Conservation (phyloP, 352 stramenopile species). For the Globisporangium megalacanthum region DNA sequence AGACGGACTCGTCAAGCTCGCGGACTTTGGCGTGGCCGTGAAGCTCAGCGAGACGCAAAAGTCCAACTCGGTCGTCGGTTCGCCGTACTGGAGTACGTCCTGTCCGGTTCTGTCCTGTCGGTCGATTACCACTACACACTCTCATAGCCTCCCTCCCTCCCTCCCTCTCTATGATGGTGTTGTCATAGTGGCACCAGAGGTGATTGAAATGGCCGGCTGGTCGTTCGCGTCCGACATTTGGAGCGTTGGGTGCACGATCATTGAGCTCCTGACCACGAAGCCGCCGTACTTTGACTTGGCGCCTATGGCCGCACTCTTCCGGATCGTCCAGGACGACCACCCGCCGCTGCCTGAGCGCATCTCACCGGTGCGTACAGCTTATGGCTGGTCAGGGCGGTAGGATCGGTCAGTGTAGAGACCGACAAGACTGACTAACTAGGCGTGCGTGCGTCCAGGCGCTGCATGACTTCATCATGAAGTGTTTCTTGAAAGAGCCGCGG, state of each 20-base stretch:
- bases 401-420: too few species aligned
- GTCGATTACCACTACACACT: background rate
- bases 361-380: conserved; percentile 66
- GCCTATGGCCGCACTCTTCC: conserved; percentile 88
- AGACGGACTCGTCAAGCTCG: conserved; percentile 88
- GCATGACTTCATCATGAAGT: conserved; percentile 91
- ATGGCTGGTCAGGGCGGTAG: too few species aligned
- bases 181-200: conserved; percentile 92
- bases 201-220: conserved; percentile 93
- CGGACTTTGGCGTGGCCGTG: conserved; percentile 91
- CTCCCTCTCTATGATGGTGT: too few species aligned
- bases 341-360: conserved; percentile 87
- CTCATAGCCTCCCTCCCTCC: background rate
- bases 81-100: conserved; percentile 91
- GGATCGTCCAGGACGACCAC: conserved; percentile 92
- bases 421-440: too few species aligned
- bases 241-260: conserved; percentile 94
- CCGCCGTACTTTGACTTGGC: conserved; percentile 92
- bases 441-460: too few species aligned
- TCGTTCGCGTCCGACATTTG: conserved; percentile 93
- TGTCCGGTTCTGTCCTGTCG: background rate
- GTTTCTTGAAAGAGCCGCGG: conserved; percentile 89
- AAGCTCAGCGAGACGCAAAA: conserved; percentile 86
- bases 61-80: conserved; percentile 88
- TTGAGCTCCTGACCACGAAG: conserved; percentile 91